Base-by-base conservation (phyloP, 2,329 filamentous ascomycete genomes). In the Aspergillus melleus region DNA sequence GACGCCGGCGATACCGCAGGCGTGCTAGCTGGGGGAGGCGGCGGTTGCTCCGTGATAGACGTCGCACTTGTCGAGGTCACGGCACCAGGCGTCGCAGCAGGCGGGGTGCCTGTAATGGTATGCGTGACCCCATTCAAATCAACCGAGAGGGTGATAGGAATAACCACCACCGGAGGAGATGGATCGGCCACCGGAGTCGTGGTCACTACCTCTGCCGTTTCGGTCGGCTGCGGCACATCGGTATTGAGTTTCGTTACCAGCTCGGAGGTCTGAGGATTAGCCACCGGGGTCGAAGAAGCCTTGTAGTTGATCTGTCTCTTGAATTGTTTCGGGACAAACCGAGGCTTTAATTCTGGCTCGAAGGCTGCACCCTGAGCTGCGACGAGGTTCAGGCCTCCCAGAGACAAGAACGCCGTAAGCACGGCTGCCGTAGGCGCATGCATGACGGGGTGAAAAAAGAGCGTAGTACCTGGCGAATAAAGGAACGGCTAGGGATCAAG, bases 341-440 rank as follows among this genome's bases (percentile, higher is more conserved):
- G 73, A 42, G 75, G 76, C 46, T 69, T 72, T 50, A 73, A 64
- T 19, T 68, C 67, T 54, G 68, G 66, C 11, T 66, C 65, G 54
- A 65, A 60, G 16, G 65, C 55, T 6, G 63, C 61, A 39, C 70
- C 68, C 52, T 71, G 64, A 36, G 75, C 75, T 53, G 69, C 64
- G 58, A 72, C 72, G 50, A 75, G 66, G 55, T 75, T 62, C 39
- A 73, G 55, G 52, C 72, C 68, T 53, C 74, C 74, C 16, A 75
- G 60, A 52, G 73, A 72, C 58, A 72, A 58, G 26, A 76, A 68
- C 51, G 71, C 73, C 55, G 70, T 68, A 47, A 77, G 61, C 22
- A 73, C 59, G 42, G 73, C 69, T 44, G 71, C 62, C 32, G 66
- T 61, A 36, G 66, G 66, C 51, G 67, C 58, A 44, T 74, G 68